A percentile compares a stretch with the other conserved stretches of the same genome.
Conservation (phyloP, 179 eudicot genomes). For the Amaranthus tricolor region DNA sequence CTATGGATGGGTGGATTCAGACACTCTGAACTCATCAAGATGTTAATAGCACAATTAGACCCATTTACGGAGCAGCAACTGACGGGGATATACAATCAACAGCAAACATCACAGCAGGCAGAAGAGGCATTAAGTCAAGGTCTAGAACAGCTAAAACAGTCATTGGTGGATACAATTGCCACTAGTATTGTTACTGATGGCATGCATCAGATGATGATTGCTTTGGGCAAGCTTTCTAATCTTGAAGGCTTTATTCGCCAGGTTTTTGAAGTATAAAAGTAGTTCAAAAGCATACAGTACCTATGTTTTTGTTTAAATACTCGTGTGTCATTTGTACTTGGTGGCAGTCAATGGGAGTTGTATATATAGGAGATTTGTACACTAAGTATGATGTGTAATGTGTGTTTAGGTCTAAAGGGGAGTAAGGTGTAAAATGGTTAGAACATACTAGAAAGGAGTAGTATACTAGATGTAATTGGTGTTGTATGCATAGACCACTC, state of each 20-base stretch:
- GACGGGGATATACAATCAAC: conserved; percentile 79
- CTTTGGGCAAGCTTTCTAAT: conserved; percentile 83
- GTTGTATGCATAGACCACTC: too few species aligned
- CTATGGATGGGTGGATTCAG: conserved; percentile 98
- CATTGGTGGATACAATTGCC: conserved; percentile 71
- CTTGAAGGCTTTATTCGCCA: conserved; percentile 97
- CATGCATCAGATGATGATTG: conserved; percentile 92
- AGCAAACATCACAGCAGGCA: conserved; percentile 86
- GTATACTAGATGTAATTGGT: too few species aligned
- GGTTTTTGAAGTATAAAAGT: conserved; percentile 32
- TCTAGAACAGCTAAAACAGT: conserved; percentile 79
- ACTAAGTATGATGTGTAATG: too few species aligned
- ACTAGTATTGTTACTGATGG: conserved; percentile 46
- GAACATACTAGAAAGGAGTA: too few species aligned
- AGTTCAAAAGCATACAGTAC: too few species aligned
- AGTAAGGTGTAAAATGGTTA: too few species aligned
- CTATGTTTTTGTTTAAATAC: too few species aligned
- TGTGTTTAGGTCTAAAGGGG: too few species aligned
- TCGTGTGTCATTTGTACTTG: too few species aligned
- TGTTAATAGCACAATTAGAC: conserved; percentile 70
- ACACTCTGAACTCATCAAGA: conserved; percentile 98
- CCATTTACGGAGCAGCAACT: conserved; percentile 88
- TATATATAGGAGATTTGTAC: too few species aligned
- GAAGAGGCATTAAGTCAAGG: conserved; percentile 94
- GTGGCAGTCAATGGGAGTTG: too few species aligned